These are phyloP conservation scores for Lagenidium giganteum DNA, from an alignment of 352 stramenopile species.

Conservation along the genomic window DNA sequence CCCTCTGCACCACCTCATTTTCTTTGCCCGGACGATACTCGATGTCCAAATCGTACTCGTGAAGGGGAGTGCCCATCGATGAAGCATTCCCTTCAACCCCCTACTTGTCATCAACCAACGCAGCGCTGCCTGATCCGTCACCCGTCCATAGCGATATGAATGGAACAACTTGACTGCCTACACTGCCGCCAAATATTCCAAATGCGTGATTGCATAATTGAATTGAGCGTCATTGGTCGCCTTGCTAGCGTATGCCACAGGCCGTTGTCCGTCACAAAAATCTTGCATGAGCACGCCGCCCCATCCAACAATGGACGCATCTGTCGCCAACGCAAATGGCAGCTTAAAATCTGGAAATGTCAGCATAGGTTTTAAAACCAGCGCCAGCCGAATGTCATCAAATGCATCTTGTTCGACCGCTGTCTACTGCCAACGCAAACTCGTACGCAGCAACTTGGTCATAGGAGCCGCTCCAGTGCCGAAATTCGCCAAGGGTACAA, in stretches of 20 bases:
- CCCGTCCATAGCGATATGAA: slow-evolving; percentile 12
- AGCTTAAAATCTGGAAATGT: slow-evolving; percentile 20
- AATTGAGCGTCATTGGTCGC: slow-evolving; percentile 11
- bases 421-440: slow-evolving; percentile 8
- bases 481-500: slow-evolving; percentile 21
- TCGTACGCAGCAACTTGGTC: slow-evolving; percentile 14
- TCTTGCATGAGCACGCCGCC: slow-evolving; percentile 21
- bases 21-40: slow-evolving; percentile 5
- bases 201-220: slow-evolving; percentile 17
- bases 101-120: slow-evolving; percentile 16
- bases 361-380: slow-evolving; percentile 3
- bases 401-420: slow-evolving; percentile 13
- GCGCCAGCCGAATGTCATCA: slow-evolving; percentile 9
- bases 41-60: slow-evolving; percentile 19
- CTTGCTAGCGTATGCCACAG: slow-evolving; percentile 15
- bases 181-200: slow-evolving; percentile 20
- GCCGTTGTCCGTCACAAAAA: slow-evolving; percentile 2
- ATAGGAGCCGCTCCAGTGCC: slow-evolving; percentile 9
- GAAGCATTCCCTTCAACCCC: slow-evolving; percentile 2
- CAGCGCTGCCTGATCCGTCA: slow-evolving; percentile 19
- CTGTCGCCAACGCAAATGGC: slow-evolving; percentile 20
- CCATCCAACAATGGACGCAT: slow-evolving; percentile 13
- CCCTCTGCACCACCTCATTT: slow-evolving; percentile 14
- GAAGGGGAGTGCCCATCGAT: slow-evolving; percentile 15
- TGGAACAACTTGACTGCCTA: slow-evolving; percentile 20